phyloP scores from a whole-genome alignment of 1,284 basidiomycete genomes.

The Testicularia cyperi region DNA sequence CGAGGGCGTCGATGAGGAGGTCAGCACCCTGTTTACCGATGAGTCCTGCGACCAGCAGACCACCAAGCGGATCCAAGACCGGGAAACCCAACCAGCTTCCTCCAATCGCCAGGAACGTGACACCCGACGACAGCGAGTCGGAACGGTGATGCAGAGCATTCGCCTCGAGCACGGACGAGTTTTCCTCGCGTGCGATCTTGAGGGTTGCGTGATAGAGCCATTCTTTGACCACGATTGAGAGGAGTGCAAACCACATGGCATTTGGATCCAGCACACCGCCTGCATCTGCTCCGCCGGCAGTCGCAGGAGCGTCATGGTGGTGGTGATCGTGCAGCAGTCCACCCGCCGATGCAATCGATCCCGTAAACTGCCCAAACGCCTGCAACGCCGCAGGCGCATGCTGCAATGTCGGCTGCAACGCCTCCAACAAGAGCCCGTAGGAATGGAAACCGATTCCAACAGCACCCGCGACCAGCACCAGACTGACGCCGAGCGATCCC shows the following conservation, averaged over 20 bases:
- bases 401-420: constrained; percentile 63
- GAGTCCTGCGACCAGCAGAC: constrained; percentile 82
- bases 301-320: constrained; percentile 55
- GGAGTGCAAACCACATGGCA: constrained; percentile 90
- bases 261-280: constrained; percentile 76
- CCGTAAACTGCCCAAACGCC: constrained; percentile 67
- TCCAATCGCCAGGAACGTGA: constrained; percentile 52
- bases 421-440: constrained; percentile 74
- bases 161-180: constrained; percentile 77
- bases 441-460: constrained; percentile 89
- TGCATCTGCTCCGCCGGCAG: constrained; percentile 9
- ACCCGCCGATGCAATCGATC: constrained; percentile 63
- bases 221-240: constrained; percentile 82
- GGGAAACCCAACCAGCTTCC: constrained; percentile 85
- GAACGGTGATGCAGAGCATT: constrained; percentile 75
- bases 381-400: constrained; percentile 67
- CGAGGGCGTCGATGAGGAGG: constrained; percentile 73
- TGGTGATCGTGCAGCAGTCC: constrained; percentile 68
- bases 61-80: constrained; percentile 86
- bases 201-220: constrained; percentile 71
- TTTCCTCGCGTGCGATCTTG: constrained; percentile 83
- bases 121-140: constrained; percentile 65
- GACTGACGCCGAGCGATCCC: constrained; percentile 79
- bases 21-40: constrained; percentile 82
- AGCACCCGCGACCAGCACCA: constrained; percentile 78